Conservation (phyloP, 202 grass and related monocot species). For the Hordeum pubiflorum region DNA sequence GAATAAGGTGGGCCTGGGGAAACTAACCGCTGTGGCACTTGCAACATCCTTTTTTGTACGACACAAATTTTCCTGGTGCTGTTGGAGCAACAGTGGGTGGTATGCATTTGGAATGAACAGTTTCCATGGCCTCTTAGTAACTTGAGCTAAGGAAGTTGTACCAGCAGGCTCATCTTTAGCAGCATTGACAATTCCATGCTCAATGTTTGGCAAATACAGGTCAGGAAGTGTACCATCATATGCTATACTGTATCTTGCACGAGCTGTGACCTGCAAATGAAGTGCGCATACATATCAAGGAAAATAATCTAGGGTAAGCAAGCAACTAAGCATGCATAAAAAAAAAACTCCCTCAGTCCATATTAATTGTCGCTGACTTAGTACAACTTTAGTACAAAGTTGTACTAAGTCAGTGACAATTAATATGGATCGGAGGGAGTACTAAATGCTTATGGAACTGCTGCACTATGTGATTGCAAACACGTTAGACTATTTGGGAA, state of each 20-base stretch:
- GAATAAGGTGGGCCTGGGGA: conserved; percentile 4
- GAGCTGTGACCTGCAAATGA: conserved; percentile 49
- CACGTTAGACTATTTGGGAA: background rate
- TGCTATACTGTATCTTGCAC: conserved; percentile 67
- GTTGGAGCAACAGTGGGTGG: conserved; percentile 63
- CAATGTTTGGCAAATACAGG: conserved; percentile 50
- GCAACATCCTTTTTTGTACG: conserved; percentile 49
- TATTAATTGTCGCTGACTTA: no score
- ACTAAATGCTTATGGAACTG: background rate
- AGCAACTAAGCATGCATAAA: background rate
- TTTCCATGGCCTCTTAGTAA: conserved; percentile 46
- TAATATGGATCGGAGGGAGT: no score
- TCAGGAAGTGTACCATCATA: conserved; percentile 60
- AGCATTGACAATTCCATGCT: conserved; percentile 10
- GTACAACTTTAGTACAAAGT: no score
- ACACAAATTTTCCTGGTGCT: conserved; percentile 47
- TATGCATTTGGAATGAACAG: conserved; percentile 67
- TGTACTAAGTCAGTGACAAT: no score
- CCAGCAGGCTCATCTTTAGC: conserved; percentile 16
- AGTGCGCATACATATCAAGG: background rate
- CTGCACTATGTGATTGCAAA: background rate
- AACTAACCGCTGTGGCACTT: conserved; percentile 52
- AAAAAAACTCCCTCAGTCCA: background rate
- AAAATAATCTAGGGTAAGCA: background rate
- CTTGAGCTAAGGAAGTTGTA: conserved; percentile 15